phyloP scores from a whole-genome alignment of 2,329 filamentous ascomycete species.

The Calonectria ilicicola region DNA sequence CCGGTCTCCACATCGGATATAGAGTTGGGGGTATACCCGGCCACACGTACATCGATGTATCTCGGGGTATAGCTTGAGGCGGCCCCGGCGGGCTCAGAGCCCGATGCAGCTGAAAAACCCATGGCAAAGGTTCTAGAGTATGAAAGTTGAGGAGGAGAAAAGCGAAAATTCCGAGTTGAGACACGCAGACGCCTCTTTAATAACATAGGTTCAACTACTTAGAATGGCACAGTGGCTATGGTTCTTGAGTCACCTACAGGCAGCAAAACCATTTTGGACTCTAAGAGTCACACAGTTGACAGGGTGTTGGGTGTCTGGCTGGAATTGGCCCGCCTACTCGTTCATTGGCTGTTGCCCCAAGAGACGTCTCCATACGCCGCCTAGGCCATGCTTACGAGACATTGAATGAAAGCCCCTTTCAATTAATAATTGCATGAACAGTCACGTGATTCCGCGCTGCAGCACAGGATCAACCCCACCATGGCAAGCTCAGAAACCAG shows the following conservation, averaged over 20 bases:
- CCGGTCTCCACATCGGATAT: conserved; percentile 15
- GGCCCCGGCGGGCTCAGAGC: conserved; percentile 26
- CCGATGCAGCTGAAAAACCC: conserved; percentile 40
- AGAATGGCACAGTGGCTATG: background rate
- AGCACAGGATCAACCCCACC: conserved; percentile 26
- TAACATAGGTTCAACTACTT: conserved; percentile 34
- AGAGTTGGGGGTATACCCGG: conserved; percentile 20
- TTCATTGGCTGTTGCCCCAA: conserved; percentile 35
- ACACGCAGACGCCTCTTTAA: conserved; percentile 32
- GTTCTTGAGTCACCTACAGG: conserved; percentile 18
- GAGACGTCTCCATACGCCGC: conserved; percentile 25
- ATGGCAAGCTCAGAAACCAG: conserved; percentile 28
- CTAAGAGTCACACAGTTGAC: conserved; percentile 11
- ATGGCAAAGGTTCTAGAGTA: conserved; percentile 37
- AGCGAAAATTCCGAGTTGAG: background rate
- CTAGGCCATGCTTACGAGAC: conserved; percentile 31
- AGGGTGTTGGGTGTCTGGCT: background rate
- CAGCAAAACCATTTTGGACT: conserved; percentile 10
- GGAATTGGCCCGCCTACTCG: background rate
- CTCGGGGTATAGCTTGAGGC: conserved; percentile 54
- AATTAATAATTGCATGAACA: conserved; percentile 40
- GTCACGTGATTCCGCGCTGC: conserved; percentile 43
- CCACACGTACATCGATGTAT: conserved; percentile 70
- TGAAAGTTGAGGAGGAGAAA: conserved; percentile 12
- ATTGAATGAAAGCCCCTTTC: background rate